Base-by-base conservation (phyloP, 2,329 filamentous ascomycete genomes). In the Arthrobotrys sinensis region DNA sequence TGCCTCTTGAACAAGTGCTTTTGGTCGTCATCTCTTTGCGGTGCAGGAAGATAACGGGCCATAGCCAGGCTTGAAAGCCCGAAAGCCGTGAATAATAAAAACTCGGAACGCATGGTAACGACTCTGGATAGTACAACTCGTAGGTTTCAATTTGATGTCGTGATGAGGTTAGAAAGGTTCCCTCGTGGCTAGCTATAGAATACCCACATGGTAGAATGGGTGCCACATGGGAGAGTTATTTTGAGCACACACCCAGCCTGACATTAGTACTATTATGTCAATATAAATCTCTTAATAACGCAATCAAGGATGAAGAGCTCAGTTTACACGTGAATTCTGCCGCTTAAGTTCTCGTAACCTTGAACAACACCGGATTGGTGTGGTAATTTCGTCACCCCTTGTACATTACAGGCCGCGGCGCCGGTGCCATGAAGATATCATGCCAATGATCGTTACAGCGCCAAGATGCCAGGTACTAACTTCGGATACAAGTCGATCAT, bases 281-380 rank as follows among this genome's bases (percentile, higher is more conserved):
- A 4, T 12, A 40, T 50, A 24, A n/a, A 45, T 5, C 67, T 71
- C 67, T 43, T 57, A 72, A 64, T 55, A 72, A 72, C 68, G 57
- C 57, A 24, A 64, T 64, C 34, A 55, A 38, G 4, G 24, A 38
- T 6, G 6, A 12, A 7, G n/a, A n/a, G n/a, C n/a, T 14, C 24
- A 8, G 5, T n/a, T 21, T n/a, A 53, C n/a, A 16, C 24, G 24
- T 53, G 32, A 1, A 55, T 36, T 55, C 32, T 19, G 12, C 52
- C 52, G n/a, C 52, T 38, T 55, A 55, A 36, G 28, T 16, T 28
- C 52, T 55, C 52, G 28, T 5, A 12, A 14, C 14, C 52, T 1
- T 19, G 28, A 19, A 24, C 65, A 69, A 69, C 65, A 21, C 65
- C 40, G 11, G 12, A 12, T 43, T 11, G 19, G 24, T 69, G 65